Evolutionary conservation across 2,329 filamentous ascomycete genomes (phyloP), one percentile per base, ranked within the genome.

Genomic region (Sporothrix schenckii): DNA sequence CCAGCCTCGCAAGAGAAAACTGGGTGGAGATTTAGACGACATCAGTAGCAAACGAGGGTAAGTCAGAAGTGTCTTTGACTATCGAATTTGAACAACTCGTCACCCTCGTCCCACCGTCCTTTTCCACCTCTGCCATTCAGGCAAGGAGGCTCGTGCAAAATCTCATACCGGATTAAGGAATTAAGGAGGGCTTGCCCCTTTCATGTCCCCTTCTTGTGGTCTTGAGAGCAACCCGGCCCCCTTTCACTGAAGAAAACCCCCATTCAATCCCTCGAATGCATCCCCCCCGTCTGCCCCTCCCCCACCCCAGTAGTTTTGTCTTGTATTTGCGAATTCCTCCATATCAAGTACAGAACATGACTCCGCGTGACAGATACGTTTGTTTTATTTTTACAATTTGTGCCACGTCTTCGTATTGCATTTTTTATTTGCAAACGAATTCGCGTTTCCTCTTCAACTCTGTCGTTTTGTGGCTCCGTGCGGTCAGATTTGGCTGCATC

Each of bases 1-100:
- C 30, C 88, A 89, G 77, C 89, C 91, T 70, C 87, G 92, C 75
- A 95, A 95, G 83, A 87, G 92, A 78, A 94, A 94, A 83, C 81
- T 92, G 73, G 88, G 90, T 80, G 85, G 87, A 76, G 86, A 89
- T 75, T 82, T 84, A 72, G 86, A 88, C 74, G 87, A 90, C 73
- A 85, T 82, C 73, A 81, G 83, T 74, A 86, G 85, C 77, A 92
- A 91, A 81, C 87, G 89, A 85, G 91, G 90, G 91, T 92, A 72
- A 69, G 72, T 68, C 21, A 16, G 11, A 14, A 52, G 19, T 19
- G 34, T 34, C 1, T 34, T 34, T 34, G 34, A 34, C 7, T 34
- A 34, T 34, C 6, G 34, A 34, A 34, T 1, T 34, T 34, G 34
- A 34, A 34, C 9, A 34, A 34, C 34, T 34, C 34, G 6, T 34